A percentile compares a stretch with the other conserved stretches of the same genome.
phyloP scores from a whole-genome alignment of 2,329 filamentous ascomycete species.

The Ceratocystis lukuohia region DNA sequence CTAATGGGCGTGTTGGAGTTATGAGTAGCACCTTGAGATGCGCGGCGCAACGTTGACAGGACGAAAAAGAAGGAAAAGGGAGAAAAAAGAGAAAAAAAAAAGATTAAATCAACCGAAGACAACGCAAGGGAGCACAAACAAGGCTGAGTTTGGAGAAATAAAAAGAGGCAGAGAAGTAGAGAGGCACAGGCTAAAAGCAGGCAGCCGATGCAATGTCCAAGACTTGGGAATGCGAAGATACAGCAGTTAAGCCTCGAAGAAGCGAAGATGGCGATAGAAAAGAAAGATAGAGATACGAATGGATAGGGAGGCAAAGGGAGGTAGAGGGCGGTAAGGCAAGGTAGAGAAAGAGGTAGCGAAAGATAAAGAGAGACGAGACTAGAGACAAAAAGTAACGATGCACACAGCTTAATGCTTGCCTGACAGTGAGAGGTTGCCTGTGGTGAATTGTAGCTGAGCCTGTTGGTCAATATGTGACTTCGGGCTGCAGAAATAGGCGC shows the following conservation, averaged over 20 bases:
- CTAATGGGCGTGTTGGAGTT: neutral
- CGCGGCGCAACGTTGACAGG: conserved; percentile 6
- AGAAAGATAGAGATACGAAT: neutral
- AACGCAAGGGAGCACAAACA: conserved; percentile 1
- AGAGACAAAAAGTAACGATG: neutral
- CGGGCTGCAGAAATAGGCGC: neutral
- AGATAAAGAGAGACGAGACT: no score
- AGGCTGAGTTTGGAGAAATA: conserved; percentile 5
- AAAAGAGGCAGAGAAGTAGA: neutral
- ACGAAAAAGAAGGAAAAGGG: neutral
- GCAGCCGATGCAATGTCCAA: neutral
- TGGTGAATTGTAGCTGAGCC: no score
- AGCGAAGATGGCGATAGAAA: neutral
- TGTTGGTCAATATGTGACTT: neutral
- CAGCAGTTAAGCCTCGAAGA: neutral
- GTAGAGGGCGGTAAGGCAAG: neutral
- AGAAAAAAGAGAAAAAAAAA: neutral
- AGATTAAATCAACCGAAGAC: neutral
- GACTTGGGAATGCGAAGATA: neutral
- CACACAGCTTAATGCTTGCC: neutral
- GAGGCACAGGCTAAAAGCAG: neutral
- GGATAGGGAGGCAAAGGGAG: neutral
- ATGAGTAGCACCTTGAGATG: conserved; percentile 1
- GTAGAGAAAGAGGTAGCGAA: no score
- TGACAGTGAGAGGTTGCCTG: neutral